Evolutionary conservation across 1,284 basidiomycete species (phyloP).

Genomic region (Puccinia polysora): DNA sequence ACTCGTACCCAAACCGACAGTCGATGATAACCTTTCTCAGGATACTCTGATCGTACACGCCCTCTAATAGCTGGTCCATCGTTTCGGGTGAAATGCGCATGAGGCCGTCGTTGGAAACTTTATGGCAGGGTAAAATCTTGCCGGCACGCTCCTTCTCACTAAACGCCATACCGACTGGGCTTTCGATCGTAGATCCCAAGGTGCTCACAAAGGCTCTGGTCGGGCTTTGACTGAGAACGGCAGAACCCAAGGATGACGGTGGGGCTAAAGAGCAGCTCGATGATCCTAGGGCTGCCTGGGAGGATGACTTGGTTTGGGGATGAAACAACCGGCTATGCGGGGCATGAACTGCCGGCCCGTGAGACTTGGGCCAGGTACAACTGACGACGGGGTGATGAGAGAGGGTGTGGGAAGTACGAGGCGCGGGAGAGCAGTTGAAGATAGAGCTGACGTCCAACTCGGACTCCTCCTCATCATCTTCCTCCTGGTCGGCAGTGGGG

Average conservation of each 20-base stretch:
- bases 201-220: background rate
- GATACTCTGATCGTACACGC: conserved; percentile 64
- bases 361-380: conserved; percentile 37
- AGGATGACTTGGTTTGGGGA: background rate
- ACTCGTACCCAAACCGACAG: conserved; percentile 97
- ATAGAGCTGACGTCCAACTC: conserved; percentile 23
- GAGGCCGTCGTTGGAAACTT: conserved; percentile 86
- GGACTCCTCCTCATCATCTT: conserved; percentile 39
- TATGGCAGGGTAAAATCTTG: conserved; percentile 88
- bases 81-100: conserved; percentile 82
- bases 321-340: background rate
- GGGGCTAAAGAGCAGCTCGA: conserved; percentile 15
- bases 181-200: conserved; percentile 9
- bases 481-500: conserved; percentile 11
- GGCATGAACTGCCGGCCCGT: background rate
- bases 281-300: background rate
- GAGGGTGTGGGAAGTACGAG: background rate
- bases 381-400: background rate
- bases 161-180: conserved; percentile 56
- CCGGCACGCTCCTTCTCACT: conserved; percentile 87
- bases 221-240: conserved; percentile 1
- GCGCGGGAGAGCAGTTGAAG: conserved; percentile 37
- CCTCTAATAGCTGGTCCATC: conserved; percentile 64
- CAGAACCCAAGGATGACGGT: background rate
- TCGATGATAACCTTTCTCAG: conserved; percentile 76